Evolutionary conservation across 139 green algal species (phyloP), one percentile per base, ranked within the genome.

Genomic region (Tetradesmus lagerheimii): DNA sequence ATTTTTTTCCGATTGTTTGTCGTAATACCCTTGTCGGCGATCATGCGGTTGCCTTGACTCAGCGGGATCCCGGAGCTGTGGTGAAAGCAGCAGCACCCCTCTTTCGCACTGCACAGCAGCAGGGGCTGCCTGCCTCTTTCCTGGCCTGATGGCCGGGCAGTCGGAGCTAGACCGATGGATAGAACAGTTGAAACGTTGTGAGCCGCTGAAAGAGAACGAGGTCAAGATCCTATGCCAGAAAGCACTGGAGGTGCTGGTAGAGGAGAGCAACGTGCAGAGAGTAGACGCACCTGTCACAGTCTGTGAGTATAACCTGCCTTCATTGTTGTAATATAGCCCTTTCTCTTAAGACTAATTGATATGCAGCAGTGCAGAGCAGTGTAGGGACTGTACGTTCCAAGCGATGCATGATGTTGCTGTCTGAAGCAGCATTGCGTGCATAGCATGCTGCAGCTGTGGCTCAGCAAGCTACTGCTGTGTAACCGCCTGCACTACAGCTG

Each of bases 231-330:
- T 99, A 18, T 99, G 98, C 91, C 93, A 98, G 25, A 97, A 97
- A 90, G 98, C 98, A 0, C 95, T 99, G 43, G 98, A 99, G 83
- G 94, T 99, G 6, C 88, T 99, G 16, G 98, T 99, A 47, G 98
- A 99, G 93, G 98, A 99, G 93, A 96, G 95, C 74, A 99, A 99
- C 86, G 98, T 99, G 77, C 98, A 99, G 93, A 94, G 95, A 15
- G 97, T 99, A 9, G 97, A 99, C 77, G 93, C 97, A 0, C 98
- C 98, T 16, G 98, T 99, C 43, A 99, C 98, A 43, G 96, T 99
- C 35, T 99, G 97, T 98, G 80, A 94, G 92, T 91, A 62, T 62
- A 11, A 23, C 18, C 47, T 62, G 47, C 47, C 12, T 62, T 14
- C 6, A 62, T 62, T 62, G 47, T 62, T 62, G 8, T 14, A 62